Evolutionary conservation across 768 basidiomycete species (phyloP).

Genomic region (Pleurotus tuoliensis): DNA sequence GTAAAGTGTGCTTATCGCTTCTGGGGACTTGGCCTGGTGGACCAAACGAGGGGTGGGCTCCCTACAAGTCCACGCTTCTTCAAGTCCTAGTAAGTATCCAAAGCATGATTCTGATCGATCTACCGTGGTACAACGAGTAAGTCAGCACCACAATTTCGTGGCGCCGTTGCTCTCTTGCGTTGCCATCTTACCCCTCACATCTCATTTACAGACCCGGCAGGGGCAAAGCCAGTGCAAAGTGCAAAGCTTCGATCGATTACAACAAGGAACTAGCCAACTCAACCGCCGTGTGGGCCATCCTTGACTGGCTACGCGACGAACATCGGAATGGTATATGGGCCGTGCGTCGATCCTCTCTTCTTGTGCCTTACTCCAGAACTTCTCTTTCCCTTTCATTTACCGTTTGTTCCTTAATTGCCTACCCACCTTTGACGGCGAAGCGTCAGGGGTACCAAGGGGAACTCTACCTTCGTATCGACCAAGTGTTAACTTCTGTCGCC

Average conservation of each 20-base stretch:
- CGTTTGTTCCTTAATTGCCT: background rate
- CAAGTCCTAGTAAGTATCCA: constrained; percentile 58
- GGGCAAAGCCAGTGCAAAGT: constrained; percentile 35
- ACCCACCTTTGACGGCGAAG: too few species aligned
- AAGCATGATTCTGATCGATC: constrained; percentile 53
- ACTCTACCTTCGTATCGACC: background rate
- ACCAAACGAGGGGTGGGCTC: constrained; percentile 40
- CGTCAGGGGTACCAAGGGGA: background rate
- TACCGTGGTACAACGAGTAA: constrained; percentile 56
- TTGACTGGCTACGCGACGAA: constrained; percentile 47
- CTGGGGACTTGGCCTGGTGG: constrained; percentile 55
- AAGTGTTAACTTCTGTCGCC: too few species aligned
- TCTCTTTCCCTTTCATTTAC: constrained; percentile 6
- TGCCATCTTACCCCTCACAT: background rate
- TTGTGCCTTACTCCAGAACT: background rate
- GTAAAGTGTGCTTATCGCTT: constrained; percentile 52
- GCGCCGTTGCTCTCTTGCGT: background rate
- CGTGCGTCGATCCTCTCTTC: constrained; percentile 23
- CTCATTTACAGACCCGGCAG: constrained; percentile 38
- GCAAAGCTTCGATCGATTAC: constrained; percentile 36
- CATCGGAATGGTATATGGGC: constrained; percentile 41
- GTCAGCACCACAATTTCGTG: constrained; percentile 12
- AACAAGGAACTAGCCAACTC: constrained; percentile 39
- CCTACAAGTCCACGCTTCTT: constrained; percentile 46
- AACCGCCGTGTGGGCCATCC: constrained; percentile 49